These are phyloP conservation scores for Saccharomyces hybrid DNA, from an alignment of 1,139 yeast species.

Conservation along the genomic window DNA sequence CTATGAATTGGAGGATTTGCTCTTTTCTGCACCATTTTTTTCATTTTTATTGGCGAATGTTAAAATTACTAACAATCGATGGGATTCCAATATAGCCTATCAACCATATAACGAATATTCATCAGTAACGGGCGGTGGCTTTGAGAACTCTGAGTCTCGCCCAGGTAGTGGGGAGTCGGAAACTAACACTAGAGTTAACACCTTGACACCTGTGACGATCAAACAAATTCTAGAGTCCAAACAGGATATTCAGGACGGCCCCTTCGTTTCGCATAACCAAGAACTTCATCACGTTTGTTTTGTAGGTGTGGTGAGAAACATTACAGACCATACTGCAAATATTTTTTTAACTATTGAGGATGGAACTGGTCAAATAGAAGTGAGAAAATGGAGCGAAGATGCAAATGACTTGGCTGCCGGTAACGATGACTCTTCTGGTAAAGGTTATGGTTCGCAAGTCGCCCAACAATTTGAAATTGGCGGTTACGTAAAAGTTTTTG, in stretches of 20 bases:
- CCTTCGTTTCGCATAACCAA: constrained; percentile 58
- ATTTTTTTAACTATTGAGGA: constrained; percentile 63
- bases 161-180: constrained; percentile 29
- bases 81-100: constrained; percentile 14
- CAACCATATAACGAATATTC: constrained; percentile 32
- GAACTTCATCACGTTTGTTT: constrained; percentile 54
- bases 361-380: constrained; percentile 72
- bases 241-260: constrained; percentile 67
- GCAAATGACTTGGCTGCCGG: constrained; percentile 33
- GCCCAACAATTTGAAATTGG: constrained; percentile 34
- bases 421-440: constrained; percentile 20
- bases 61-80: background rate
- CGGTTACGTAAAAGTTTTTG: constrained; percentile 62
- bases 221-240: constrained; percentile 66
- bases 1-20: background rate
- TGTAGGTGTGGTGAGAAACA: constrained; percentile 58
- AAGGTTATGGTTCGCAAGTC: constrained; percentile 30
- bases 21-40: background rate
- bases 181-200: constrained; percentile 15
- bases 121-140: constrained; percentile 27
- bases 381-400: constrained; percentile 64
- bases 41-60: background rate
- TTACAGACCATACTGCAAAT: constrained; percentile 47
- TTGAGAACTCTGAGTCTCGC: constrained; percentile 25
- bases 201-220: constrained; percentile 75